Conservation (phyloP, 176 grass and related monocot genomes). For the Eragrostis nindensis region DNA sequence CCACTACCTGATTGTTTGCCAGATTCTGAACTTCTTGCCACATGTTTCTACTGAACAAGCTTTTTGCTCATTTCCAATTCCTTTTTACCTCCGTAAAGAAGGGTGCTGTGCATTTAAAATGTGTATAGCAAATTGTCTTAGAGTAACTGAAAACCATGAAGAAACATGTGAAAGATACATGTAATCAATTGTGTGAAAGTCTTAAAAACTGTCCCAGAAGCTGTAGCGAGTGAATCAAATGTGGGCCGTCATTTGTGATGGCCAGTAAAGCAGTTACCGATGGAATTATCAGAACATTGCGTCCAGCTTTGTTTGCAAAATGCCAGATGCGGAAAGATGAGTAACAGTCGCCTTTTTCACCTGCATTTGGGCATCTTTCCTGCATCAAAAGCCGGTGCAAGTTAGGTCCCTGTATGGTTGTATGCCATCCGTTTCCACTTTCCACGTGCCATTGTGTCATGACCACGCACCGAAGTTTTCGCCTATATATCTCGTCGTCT, state of each 20-base stretch:
- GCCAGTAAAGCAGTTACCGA: not conserved
- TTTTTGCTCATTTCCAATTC: no score
- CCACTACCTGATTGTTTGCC: no score
- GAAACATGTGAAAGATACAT: no score
- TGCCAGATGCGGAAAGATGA: not conserved
- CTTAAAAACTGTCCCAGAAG: not conserved
- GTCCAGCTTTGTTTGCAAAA: conserved; percentile 15
- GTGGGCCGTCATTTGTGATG: no score
- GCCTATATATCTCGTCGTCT: no score
- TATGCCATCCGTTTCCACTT: no score
- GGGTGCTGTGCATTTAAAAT: no score
- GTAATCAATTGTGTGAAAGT: no score
- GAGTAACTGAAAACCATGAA: not conserved
- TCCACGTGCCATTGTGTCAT: no score
- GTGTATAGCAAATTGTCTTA: not conserved
- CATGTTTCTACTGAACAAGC: no score
- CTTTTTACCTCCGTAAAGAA: no score
- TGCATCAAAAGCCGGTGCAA: conserved; percentile 28
- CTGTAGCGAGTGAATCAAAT: not conserved
- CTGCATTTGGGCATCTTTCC: conserved; percentile 28
- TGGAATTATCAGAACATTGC: not conserved
- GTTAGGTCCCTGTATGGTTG: not conserved
- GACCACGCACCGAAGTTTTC: no score
- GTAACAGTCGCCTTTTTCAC: not conserved
- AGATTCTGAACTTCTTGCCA: not conserved